Base-by-base conservation (phyloP, 345 rosid species). In the Anacardium occidentale region DNA sequence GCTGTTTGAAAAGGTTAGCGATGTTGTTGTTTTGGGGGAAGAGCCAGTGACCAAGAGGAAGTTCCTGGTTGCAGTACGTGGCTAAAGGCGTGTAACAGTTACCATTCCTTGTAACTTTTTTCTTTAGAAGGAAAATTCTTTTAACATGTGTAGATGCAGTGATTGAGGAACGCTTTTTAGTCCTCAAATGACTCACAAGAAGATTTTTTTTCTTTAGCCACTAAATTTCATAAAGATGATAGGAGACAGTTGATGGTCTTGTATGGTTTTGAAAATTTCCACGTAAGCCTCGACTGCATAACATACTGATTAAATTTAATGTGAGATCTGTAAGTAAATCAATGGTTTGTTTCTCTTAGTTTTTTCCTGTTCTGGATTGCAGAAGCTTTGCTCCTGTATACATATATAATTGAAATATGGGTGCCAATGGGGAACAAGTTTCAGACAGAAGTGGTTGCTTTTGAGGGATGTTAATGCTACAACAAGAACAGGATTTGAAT, bases 21-120 rank as follows among this genome's bases (percentile, higher is more conserved):
- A 93, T 72, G 83, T 96, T 56, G 96, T 85, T 73, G 68, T 81
- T 74, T 66, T 96, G 77, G 81, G 81, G 37, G 90, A 86, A 85
- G 95, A 91, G 21, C 86, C 90, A 44, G 79, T 29, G 32, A 82
- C 80, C 81, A 83, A 87, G 71, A 79, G 74, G 80, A 91, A 88
- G 70, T 84, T 93, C 76, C 75, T 93, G 53, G 68, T 69, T 15
- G 86, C 88, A 0, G 77, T 73, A 22, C 82, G 80, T 66, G 75
- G 75, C 79, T 89, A 83, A 81, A 24, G 66, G 62, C 64, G 57
- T 24, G 22, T 42, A 58, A 51, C 62, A 9, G 69, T 40, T 44
- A 34, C 56, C 18, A 2, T 9, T 72, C 55, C 57, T 13, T 54
- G 75, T 71, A 68, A 75, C 48, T 7, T 22, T 42, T 64, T 47